These are phyloP conservation scores for Hypsizygus ulmarius DNA, from an alignment of 1,284 basidiomycete species.

Conservation along the genomic window DNA sequence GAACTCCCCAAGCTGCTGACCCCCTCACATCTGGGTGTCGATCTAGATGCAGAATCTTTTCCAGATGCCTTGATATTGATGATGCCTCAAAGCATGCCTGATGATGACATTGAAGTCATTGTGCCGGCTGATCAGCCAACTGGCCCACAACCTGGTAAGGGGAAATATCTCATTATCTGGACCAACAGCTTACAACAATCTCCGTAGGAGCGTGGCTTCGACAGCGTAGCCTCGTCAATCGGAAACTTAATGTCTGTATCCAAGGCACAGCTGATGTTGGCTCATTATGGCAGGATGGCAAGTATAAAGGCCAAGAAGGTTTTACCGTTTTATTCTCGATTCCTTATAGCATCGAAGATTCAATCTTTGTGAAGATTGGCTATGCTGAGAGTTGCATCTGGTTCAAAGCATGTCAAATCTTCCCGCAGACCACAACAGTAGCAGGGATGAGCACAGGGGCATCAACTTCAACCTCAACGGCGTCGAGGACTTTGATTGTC, in stretches of 20 bases:
- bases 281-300: conserved; percentile 1
- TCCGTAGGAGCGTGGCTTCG: conserved; percentile 1
- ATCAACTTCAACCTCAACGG: background rate
- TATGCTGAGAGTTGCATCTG: background rate
- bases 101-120: too few relatives aligned
- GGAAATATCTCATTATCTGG: background rate
- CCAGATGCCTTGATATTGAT: too few relatives aligned
- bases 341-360: background rate
- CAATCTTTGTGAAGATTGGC: background rate
- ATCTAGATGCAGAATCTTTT: too few relatives aligned
- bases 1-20: too few relatives aligned
- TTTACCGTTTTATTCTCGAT: background rate
- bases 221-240: background rate
- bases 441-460: background rate
- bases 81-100: too few relatives aligned
- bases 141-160: too few relatives aligned
- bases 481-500: too few relatives aligned
- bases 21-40: too few relatives aligned
- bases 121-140: too few relatives aligned
- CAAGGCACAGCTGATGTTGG: background rate
- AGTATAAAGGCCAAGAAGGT: background rate
- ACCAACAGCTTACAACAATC: background rate
- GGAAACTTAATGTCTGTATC: background rate
- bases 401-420: background rate
- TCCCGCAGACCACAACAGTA: background rate